Evolutionary conservation across 257 asterid species (phyloP), one percentile per base, ranked within the genome.

Genomic region (Solanum peruvianum): DNA sequence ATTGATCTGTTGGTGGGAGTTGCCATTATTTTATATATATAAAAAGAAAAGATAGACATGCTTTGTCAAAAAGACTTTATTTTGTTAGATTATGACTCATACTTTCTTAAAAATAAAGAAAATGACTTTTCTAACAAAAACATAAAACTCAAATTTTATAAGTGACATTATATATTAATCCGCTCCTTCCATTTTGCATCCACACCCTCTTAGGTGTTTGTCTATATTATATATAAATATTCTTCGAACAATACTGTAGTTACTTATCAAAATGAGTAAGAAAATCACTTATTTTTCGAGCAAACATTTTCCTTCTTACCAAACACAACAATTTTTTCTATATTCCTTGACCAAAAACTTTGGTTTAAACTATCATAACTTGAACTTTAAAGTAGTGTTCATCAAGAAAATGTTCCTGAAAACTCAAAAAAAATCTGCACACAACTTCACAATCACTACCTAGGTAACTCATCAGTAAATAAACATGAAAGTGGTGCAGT

Each of bases 401-500:
- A 37, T 72, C 29, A 37, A 5, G 44, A 35, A 78, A 11, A 47
- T 80, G 6, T 47, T 80, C 85, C 85, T 47, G 67, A 23, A 35
- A 80, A 45, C 39, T 2, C 45, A 7, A 11, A 78, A 78, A 78
- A 82, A 87, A 0, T 44, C 21, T 67, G 86, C 82, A 42, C 85
- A 60, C 56, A 44, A 67, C 42, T 29, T 80, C 29, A 47, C 29
- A 80, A 27, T 47, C 3, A 31, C 89, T 89, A 93, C 83, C 94
- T 90, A 66, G 94, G 91, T 52, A 82, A 90, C 33, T 88, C 90
- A 20, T 62, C 60, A 39, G 87, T 80, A 86, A 52, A 86, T 7
- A 88, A 70, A 70, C 58, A 73, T 69, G 91, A 84, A 82, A 86
- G 66, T 86, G 92, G 92, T 18, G 91, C 84, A 76, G 94, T 90